phyloP scores from a whole-genome alignment of 2,329 filamentous ascomycete species.

The Tympanopsis confertula region DNA sequence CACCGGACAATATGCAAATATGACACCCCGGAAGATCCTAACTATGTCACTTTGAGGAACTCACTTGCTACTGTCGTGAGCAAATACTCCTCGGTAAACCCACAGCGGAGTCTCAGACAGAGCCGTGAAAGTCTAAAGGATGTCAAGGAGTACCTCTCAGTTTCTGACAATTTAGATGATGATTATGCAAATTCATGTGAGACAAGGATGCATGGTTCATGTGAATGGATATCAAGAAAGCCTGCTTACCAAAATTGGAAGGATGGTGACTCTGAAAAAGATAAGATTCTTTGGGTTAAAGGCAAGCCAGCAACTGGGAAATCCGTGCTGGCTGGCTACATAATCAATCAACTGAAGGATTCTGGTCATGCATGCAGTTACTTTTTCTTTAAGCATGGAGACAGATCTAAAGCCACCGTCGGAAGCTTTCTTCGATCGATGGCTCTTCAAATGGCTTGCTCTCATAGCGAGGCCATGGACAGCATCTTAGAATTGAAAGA shows the following conservation, averaged over 20 bases:
- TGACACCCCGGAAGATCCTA: slow-evolving; percentile 8
- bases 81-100: slow-evolving; percentile 2
- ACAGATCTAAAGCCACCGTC: slow-evolving; percentile 12
- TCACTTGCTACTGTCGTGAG: slow-evolving; percentile 9
- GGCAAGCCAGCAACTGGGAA: slow-evolving; percentile 18
- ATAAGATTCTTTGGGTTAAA: slow-evolving; percentile 14
- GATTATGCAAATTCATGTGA: slow-evolving; percentile 7
- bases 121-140: slow-evolving; percentile 4
- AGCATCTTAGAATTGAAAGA: slow-evolving; percentile 8
- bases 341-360: slow-evolving; percentile 10
- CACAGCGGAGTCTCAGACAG: background rate
- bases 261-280: slow-evolving; percentile 1
- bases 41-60: slow-evolving; percentile 12
- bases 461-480: slow-evolving; percentile 6
- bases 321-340: slow-evolving; percentile 15
- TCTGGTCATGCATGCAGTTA: slow-evolving; percentile 10
- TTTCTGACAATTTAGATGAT: slow-evolving; percentile 7
- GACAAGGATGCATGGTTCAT: slow-evolving; percentile 8
- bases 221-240: slow-evolving; percentile 10
- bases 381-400: slow-evolving; percentile 20
- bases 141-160: slow-evolving; percentile 6
- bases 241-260: slow-evolving; percentile 6
- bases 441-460: slow-evolving; percentile 19
- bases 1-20: slow-evolving; percentile 19
- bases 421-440: slow-evolving; percentile 14